Percentiles rank a stretch among this genome's conserved stretches.
Conservation (phyloP, 805 yeast species). For the Candida golubevii region DNA sequence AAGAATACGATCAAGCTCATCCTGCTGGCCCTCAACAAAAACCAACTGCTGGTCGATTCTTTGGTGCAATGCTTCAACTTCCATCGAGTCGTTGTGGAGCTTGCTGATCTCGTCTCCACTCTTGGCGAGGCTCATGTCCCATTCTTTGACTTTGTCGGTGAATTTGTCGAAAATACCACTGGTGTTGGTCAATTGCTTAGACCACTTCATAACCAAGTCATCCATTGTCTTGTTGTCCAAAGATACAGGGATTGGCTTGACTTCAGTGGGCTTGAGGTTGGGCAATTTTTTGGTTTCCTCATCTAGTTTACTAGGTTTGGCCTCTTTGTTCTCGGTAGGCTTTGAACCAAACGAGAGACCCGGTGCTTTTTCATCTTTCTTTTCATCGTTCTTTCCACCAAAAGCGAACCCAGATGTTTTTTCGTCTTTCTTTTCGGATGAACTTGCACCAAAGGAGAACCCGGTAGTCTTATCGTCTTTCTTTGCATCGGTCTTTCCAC, state of each 20-base stretch:
- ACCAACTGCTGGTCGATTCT: slow-evolving; percentile 83
- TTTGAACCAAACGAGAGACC: slow-evolving; percentile 17
- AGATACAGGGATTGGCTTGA: slow-evolving; percentile 66
- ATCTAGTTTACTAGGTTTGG: slow-evolving; percentile 1
- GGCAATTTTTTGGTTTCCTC: slow-evolving; percentile 21
- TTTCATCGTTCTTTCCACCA: slow-evolving; percentile 21
- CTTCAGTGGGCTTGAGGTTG: slow-evolving; percentile 46
- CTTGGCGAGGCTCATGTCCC: slow-evolving; percentile 82
- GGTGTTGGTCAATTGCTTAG: slow-evolving; percentile 72
- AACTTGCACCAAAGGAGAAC: slow-evolving; percentile 24
- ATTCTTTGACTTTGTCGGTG: slow-evolving; percentile 67
- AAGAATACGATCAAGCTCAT: slow-evolving; percentile 77
- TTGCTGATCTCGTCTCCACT: slow-evolving; percentile 83
- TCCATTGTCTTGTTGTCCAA: slow-evolving; percentile 89
- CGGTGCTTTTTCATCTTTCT: slow-evolving; percentile 17
- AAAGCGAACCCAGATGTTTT: slow-evolving; percentile 17
- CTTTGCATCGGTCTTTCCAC: slow-evolving; percentile 21
- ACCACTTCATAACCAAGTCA: slow-evolving; percentile 91
- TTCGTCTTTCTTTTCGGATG: slow-evolving; percentile 22
- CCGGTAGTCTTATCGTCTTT: slow-evolving; percentile 12
- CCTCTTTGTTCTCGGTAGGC: slow-evolving; percentile 14
- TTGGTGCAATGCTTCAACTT: slow-evolving; percentile 80
- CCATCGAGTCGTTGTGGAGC: slow-evolving; percentile 68
- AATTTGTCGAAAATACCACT: slow-evolving; percentile 71
- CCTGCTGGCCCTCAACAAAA: slow-evolving; percentile 88